Conservation (phyloP, 129 eudicot genomes). For the Ambrosia artemisiifolia region DNA sequence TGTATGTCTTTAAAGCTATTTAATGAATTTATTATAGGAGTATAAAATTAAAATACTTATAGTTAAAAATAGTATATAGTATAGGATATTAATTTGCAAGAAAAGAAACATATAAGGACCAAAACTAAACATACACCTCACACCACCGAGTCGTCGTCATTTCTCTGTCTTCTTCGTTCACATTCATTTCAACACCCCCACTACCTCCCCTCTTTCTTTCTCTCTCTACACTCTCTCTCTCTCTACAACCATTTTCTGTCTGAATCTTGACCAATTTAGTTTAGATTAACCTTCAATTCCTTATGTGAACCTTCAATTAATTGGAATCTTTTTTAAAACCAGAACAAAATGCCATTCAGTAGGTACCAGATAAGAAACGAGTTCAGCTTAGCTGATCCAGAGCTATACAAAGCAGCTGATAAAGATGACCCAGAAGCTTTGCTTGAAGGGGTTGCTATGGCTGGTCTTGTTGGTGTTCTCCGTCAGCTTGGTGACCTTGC, state of each 20-base stretch:
- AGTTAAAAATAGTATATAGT: neutral
- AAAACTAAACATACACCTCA: slow-evolving; percentile 1
- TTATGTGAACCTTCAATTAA: slow-evolving; percentile 1
- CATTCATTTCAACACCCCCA: slow-evolving; percentile 28
- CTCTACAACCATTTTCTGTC: neutral
- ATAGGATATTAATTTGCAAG: neutral
- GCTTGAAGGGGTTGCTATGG: slow-evolving; percentile 96
- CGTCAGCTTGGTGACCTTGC: slow-evolving; percentile 98
- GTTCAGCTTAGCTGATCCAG: slow-evolving; percentile 92
- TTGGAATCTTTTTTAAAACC: neutral
- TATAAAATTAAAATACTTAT: no score
- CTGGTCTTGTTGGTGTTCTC: slow-evolving; percentile 90
- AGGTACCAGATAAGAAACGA: slow-evolving; percentile 80
- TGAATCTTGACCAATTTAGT: slow-evolving; percentile 1
- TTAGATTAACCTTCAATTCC: neutral
- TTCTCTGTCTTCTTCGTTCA: slow-evolving; percentile 18
- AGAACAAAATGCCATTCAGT: slow-evolving; percentile 62
- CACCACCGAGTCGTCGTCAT: slow-evolving; percentile 23
- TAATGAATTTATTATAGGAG: no score
- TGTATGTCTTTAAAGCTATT: no score
- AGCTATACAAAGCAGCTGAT: slow-evolving; percentile 77
- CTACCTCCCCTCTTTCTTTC: slow-evolving; percentile 9
- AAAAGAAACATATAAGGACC: slow-evolving; percentile 7
- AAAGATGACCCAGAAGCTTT: slow-evolving; percentile 96
- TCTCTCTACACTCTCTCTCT: slow-evolving; percentile 25